Evolutionary conservation across 192 early-diverging fungal species (phyloP).

Genomic region (Jimgerdemannia flammicorona): DNA sequence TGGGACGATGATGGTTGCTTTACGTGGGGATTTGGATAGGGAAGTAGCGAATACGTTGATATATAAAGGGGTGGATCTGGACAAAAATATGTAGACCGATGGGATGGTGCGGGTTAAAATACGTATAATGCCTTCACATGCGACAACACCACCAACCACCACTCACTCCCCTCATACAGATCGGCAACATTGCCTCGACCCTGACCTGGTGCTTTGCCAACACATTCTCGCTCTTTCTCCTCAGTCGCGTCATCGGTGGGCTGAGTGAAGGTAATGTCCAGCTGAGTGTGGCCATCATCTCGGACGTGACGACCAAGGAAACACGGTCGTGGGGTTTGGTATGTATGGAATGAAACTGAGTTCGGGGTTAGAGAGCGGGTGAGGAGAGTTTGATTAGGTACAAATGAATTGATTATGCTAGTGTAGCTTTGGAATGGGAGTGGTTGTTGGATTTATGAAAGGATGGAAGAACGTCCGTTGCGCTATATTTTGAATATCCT

Average conservation of each 20-base stretch:
- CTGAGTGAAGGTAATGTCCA: constrained; percentile 98
- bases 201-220: constrained; percentile 86
- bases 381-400: neutral
- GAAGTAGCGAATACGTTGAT: neutral
- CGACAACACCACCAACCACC: too few relatives aligned
- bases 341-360: constrained; percentile 4
- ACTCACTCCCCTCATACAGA: constrained; percentile 27
- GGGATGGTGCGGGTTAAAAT: too few relatives aligned
- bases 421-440: too few relatives aligned
- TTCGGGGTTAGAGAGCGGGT: neutral
- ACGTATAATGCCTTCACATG: too few relatives aligned
- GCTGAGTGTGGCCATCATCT: constrained; percentile 92
- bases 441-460: neutral
- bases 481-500: neutral
- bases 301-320: constrained; percentile 81
- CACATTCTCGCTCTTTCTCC: constrained; percentile 81
- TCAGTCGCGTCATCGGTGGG: constrained; percentile 85
- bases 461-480: constrained; percentile 2
- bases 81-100: neutral
- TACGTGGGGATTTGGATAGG: neutral
- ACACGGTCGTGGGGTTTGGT: constrained; percentile 79
- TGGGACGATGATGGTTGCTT: neutral
- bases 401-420: too few relatives aligned
- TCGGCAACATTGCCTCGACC: constrained; percentile 88
- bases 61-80: neutral